A percentile compares a stretch with the other conserved stretches of the same genome.
Evolutionary conservation across 495 filamentous ascomycete species (phyloP).

Genomic region (Aspergillus indologenus): DNA sequence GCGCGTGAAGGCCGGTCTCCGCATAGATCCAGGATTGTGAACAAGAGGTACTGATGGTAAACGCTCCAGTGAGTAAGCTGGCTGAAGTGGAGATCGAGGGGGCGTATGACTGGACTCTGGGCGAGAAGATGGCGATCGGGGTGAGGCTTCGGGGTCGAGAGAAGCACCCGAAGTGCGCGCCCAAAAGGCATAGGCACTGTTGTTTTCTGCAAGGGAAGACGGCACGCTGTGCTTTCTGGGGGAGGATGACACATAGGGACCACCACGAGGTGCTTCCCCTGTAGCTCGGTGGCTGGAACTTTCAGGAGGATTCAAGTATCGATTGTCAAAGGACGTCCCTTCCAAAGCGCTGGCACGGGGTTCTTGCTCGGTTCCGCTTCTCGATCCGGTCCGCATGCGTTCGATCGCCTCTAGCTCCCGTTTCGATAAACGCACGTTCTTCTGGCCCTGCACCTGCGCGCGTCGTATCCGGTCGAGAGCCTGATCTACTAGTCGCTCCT

Average conservation of each 20-base stretch:
- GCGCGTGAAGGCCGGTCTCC: conserved; percentile 25
- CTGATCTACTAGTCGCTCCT: conserved; percentile 69
- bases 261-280: conserved; percentile 25
- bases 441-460: conserved; percentile 68
- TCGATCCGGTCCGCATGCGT: conserved; percentile 57
- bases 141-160: conserved; percentile 22
- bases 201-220: conserved; percentile 27
- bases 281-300: conserved; percentile 10
- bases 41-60: conserved; percentile 25
- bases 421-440: conserved; percentile 70
- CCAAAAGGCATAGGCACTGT: conserved; percentile 25
- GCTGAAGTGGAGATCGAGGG: conserved; percentile 31
- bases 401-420: conserved; percentile 75
- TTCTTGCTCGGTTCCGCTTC: conserved; percentile 26
- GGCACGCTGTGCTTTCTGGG: conserved; percentile 26
- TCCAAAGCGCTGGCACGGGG: conserved; percentile 24
- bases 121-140: conserved; percentile 38
- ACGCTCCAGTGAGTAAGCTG: conserved; percentile 30
- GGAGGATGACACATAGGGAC: conserved; percentile 21
- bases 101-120: conserved; percentile 34
- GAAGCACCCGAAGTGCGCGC: conserved; percentile 16
- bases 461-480: conserved; percentile 74
- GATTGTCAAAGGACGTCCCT: conserved; percentile 14
- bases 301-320: conserved; percentile 16
- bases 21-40: conserved; percentile 30